Evolutionary conservation across 768 basidiomycete species (phyloP).

Genomic region (Lactarius evosmus): DNA sequence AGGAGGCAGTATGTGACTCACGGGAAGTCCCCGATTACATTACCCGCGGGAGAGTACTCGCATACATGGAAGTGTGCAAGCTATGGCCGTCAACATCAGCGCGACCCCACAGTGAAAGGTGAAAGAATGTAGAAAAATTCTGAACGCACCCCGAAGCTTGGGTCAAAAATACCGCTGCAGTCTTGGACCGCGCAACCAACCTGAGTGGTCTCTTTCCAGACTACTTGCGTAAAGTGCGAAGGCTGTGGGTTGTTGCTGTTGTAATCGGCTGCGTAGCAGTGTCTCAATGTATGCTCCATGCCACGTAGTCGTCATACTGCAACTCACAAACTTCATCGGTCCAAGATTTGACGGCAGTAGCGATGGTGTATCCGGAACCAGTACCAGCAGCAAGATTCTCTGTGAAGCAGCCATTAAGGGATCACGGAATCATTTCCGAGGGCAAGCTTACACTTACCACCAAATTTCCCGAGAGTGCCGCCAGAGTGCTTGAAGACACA

Average conservation of each 20-base stretch:
- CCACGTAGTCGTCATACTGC: constrained; percentile 7
- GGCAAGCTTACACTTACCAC: constrained; percentile 44
- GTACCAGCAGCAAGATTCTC: constrained; percentile 77
- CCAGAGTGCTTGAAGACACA: constrained; percentile 71
- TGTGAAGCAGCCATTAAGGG: constrained; percentile 29
- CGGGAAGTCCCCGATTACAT: constrained; percentile 60
- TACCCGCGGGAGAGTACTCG: constrained; percentile 64
- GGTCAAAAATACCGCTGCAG: constrained; percentile 51
- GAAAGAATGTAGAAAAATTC: not conserved
- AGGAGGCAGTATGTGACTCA: constrained; percentile 37
- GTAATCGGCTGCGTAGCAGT: constrained; percentile 46
- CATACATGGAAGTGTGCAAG: constrained; percentile 60
- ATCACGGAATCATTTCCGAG: not conserved
- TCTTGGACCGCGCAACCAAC: constrained; percentile 59
- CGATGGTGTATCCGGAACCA: constrained; percentile 48
- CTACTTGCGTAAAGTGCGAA: constrained; percentile 74
- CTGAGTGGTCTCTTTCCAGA: constrained; percentile 65
- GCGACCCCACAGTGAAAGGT: not conserved
- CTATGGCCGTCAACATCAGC: constrained; percentile 34
- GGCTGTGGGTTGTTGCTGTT: constrained; percentile 51
- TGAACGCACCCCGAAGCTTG: constrained; percentile 51
- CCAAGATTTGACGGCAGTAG: constrained; percentile 55
- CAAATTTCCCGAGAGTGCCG: constrained; percentile 59
- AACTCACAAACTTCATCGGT: constrained; percentile 62
- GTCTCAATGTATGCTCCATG: not conserved